Conservation (phyloP, 2,329 filamentous ascomycete species). For the Pseudogymnoascus sp. region DNA sequence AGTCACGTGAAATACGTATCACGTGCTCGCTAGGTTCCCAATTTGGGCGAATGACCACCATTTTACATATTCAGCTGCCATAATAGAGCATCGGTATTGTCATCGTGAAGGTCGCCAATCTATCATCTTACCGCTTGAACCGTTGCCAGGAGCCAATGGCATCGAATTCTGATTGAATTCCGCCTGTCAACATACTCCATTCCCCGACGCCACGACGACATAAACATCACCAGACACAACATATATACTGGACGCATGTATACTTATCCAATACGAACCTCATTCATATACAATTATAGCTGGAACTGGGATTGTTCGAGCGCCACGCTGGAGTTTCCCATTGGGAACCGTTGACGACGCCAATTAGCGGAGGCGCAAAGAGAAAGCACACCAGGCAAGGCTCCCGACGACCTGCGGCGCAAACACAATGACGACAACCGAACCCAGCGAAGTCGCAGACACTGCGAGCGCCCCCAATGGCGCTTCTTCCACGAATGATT, state of each 20-base stretch:
- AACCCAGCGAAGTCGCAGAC: neutral
- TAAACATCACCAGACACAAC: neutral
- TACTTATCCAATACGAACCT: neutral
- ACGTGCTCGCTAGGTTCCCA: conserved; percentile 1
- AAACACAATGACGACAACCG: neutral
- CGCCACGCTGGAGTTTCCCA: neutral
- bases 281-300: neutral
- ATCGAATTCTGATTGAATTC: neutral
- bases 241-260: neutral
- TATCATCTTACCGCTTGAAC: conserved; percentile 1
- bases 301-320: neutral
- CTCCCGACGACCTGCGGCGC: neutral
- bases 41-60: neutral
- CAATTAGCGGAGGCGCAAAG: conserved; percentile 2
- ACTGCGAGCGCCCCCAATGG: neutral
- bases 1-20: neutral
- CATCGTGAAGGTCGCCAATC: neutral
- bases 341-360: neutral
- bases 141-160: neutral
- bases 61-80: neutral
- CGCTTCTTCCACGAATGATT: neutral
- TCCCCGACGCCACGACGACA: neutral
- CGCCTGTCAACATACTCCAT: neutral
- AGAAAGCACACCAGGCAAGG: neutral
- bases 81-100: neutral